A percentile compares a stretch with the other conserved stretches of the same genome.
These are phyloP conservation scores for Aspergillus sp. DNA, from an alignment of 2,329 filamentous ascomycete species.

Conservation along the genomic window DNA sequence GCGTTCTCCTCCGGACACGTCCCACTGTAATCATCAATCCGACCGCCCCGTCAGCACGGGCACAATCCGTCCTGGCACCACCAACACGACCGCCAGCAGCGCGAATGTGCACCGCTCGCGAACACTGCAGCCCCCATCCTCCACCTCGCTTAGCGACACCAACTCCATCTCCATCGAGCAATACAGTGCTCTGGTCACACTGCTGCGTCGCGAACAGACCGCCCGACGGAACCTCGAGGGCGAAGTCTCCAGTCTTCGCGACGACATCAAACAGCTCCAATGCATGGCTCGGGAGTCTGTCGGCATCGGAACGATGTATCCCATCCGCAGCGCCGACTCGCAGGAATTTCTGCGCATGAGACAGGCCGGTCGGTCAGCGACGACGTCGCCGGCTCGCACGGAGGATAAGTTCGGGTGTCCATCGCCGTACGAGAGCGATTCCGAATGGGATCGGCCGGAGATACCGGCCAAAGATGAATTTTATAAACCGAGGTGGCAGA, in stretches of 20 bases:
- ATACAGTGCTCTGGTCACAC: constrained; percentile 46
- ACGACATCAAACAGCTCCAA: constrained; percentile 40
- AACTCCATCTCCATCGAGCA: constrained; percentile 45
- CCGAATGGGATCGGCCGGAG: constrained; percentile 25
- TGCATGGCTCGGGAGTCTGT: constrained; percentile 31
- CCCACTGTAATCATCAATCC: constrained; percentile 12
- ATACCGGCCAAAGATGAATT: constrained; percentile 20
- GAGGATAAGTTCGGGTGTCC: constrained; percentile 12
- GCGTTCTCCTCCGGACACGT: constrained; percentile 7
- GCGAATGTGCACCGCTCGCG: constrained; percentile 25
- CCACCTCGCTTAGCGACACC: constrained; percentile 33
- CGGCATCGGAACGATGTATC: constrained; percentile 33
- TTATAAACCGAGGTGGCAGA: constrained; percentile 28
- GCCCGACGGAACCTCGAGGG: constrained; percentile 46
- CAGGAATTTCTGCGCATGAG: constrained; percentile 32
- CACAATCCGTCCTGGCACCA: constrained; percentile 35
- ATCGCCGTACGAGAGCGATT: constrained; percentile 24
- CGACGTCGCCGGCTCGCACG: constrained; percentile 13
- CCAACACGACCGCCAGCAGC: constrained; percentile 13
- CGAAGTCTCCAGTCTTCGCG: constrained; percentile 43
- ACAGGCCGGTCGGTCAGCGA: constrained; percentile 20
- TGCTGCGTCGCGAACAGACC: constrained; percentile 47
- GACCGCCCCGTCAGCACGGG: constrained; percentile 30
- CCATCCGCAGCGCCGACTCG: constrained; percentile 31
- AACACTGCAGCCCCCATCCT: constrained; percentile 27